Percentiles rank a stretch among this genome's conserved stretches.
Evolutionary conservation across 345 rosid genomes (phyloP).

Genomic region (Eucalyptus sp.): DNA sequence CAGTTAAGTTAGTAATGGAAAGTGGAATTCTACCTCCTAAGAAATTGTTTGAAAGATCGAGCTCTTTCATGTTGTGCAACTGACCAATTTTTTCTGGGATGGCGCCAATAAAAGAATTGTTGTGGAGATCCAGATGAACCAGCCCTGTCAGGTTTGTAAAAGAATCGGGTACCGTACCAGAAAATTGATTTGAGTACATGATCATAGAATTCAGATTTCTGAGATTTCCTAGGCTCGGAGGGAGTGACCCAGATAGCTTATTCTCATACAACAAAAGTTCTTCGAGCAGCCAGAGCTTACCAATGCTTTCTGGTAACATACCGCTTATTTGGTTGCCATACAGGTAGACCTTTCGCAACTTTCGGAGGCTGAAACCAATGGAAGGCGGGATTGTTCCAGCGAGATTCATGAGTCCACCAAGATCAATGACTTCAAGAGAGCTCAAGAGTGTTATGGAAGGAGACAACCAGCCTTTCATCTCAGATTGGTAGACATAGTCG

Average conservation of each 20-base stretch:
- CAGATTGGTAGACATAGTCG: conserved; percentile 20
- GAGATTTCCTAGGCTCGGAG: conserved; percentile 24
- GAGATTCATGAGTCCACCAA: conserved; percentile 34
- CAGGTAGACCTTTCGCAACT: conserved; percentile 22
- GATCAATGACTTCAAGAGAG: conserved; percentile 38
- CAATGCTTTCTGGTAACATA: conserved; percentile 29
- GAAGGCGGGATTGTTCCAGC: conserved; percentile 29
- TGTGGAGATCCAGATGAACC: conserved; percentile 29
- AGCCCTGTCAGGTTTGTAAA: conserved; percentile 24
- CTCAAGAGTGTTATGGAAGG: conserved; percentile 24
- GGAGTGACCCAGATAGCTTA: conserved; percentile 29
- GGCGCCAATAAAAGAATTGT: conserved; percentile 19
- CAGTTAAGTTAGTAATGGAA: conserved; percentile 17
- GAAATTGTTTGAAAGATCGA: conserved; percentile 36
- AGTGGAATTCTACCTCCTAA: conserved; percentile 22
- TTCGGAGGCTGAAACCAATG: conserved; percentile 24
- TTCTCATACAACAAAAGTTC: conserved; percentile 39
- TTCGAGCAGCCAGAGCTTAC: conserved; percentile 31
- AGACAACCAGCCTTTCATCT: conserved; percentile 34
- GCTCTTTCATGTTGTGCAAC: conserved; percentile 21
- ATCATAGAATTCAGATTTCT: conserved; percentile 17
- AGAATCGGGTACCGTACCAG: conserved; percentile 23
- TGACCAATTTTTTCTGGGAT: conserved; percentile 26
- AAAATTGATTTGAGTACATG: conserved; percentile 26
- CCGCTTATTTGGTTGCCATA: conserved; percentile 42